A percentile compares a stretch with the other conserved stretches of the same genome.
Conservation (phyloP, 148 eudicot species). For the Cornus kousa region DNA sequence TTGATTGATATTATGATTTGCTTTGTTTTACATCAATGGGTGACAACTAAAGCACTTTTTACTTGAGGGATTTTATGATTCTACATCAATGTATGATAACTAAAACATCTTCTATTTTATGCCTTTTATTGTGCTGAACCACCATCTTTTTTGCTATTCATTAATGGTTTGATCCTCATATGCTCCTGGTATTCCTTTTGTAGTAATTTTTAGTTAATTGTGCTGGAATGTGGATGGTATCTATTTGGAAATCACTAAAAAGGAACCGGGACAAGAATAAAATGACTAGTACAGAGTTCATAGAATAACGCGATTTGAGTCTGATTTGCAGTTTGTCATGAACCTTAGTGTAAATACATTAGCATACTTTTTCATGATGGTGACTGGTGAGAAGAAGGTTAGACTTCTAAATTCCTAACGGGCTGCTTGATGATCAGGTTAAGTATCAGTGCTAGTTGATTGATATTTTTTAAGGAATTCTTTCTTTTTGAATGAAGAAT, state of each 20-base stretch:
- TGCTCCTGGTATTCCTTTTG: neutral
- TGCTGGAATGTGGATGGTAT: neutral
- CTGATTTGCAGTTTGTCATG: conserved; percentile 4
- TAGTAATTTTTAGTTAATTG: neutral
- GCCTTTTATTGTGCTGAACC: neutral
- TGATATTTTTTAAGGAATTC: neutral
- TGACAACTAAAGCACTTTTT: neutral
- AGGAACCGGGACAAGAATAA: neutral
- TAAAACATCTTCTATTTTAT: neutral
- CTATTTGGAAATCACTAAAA: neutral
- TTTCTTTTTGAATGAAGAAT: neutral
- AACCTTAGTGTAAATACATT: neutral
- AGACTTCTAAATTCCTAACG: neutral
- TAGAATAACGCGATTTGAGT: neutral
- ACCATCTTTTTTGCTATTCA: neutral
- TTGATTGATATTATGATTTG: conserved; percentile 1
- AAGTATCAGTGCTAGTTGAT: neutral
- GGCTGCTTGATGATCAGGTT: neutral
- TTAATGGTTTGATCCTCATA: neutral
- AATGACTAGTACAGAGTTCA: neutral
- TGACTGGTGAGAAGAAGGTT: neutral
- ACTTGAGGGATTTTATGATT: neutral
- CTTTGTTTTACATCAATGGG: neutral
- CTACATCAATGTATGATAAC: neutral
- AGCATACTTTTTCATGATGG: neutral